These are phyloP conservation scores for Pulveroboletus ravenelii DNA, from an alignment of 768 basidiomycete genomes.

Conservation along the genomic window DNA sequence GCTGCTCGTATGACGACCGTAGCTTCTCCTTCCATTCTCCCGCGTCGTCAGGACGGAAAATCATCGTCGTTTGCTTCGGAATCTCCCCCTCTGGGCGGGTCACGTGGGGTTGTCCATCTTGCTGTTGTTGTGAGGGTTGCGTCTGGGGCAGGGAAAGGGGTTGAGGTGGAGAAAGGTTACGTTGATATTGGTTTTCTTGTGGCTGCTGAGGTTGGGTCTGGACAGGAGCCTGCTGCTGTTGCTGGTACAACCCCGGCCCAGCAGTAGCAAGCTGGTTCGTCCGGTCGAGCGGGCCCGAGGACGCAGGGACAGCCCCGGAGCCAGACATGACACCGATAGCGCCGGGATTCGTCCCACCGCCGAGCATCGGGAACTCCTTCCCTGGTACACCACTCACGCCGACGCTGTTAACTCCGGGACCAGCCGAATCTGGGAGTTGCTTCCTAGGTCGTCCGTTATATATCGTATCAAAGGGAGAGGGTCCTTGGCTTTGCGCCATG, in stretches of 20 bases:
- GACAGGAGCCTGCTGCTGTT: constrained; percentile 28
- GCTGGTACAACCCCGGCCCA: constrained; percentile 39
- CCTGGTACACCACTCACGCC: constrained; percentile 29
- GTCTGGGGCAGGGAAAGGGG: constrained; percentile 28
- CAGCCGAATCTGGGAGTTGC: constrained; percentile 60
- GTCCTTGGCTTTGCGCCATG: constrained; percentile 20
- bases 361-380: constrained; percentile 65
- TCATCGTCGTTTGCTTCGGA: constrained; percentile 50
- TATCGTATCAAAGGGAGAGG: constrained; percentile 63
- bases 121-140: constrained; percentile 18
- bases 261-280: constrained; percentile 33
- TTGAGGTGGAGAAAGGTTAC: constrained; percentile 25
- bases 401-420: constrained; percentile 38
- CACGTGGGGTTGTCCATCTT: constrained; percentile 7
- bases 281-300: constrained; percentile 51
- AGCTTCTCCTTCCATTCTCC: constrained; percentile 84
- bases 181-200: constrained; percentile 30
- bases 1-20: constrained; percentile 55
- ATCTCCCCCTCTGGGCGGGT: constrained; percentile 16
- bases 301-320: constrained; percentile 45
- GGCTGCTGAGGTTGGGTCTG: constrained; percentile 26
- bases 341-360: constrained; percentile 34
- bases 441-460: constrained; percentile 82
- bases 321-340: constrained; percentile 47
- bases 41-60: constrained; percentile 82